phyloP scores from a whole-genome alignment of 352 stramenopile species.

The Globisporangium uncinulatum region DNA sequence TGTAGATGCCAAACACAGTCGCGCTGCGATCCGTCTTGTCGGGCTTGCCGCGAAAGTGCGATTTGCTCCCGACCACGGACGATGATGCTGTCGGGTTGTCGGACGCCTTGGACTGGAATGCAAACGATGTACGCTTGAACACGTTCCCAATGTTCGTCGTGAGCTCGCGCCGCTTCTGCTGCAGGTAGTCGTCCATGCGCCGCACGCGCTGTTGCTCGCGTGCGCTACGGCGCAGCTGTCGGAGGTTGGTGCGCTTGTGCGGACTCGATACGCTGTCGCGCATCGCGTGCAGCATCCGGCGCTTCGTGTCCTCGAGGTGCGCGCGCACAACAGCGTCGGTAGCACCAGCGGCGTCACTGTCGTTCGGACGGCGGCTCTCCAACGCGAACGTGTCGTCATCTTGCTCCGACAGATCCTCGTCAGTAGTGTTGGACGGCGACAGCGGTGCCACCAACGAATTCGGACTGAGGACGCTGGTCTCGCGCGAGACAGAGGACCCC shows the following conservation, averaged over 20 bases:
- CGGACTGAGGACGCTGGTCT: neutral
- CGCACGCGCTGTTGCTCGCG: constrained; percentile 41
- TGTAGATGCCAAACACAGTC: constrained; percentile 59
- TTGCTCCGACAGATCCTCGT: neutral
- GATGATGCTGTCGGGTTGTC: constrained; percentile 6
- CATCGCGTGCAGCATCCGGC: constrained; percentile 45
- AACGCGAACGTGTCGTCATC: constrained; percentile 5
- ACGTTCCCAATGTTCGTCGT: constrained; percentile 66
- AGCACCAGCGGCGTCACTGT: constrained; percentile 6
- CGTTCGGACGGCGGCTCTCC: neutral
- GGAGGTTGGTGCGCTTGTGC: constrained; percentile 20
- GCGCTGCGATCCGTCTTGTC: neutral
- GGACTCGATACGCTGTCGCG: constrained; percentile 21
- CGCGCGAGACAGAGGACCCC: neutral
- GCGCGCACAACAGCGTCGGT: constrained; percentile 15
- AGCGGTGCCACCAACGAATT: too few relatives aligned
- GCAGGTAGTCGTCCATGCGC: constrained; percentile 64
- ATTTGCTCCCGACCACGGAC: neutral
- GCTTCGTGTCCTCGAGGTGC: constrained; percentile 42
- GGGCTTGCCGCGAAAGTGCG: neutral
- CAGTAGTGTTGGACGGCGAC: neutral
- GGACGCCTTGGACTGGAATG: constrained; percentile 21
- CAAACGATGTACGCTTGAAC: constrained; percentile 59
- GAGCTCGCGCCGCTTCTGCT: constrained; percentile 63
- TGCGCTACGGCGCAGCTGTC: constrained; percentile 25